Base-by-base conservation (phyloP, 1,284 basidiomycete genomes). In the Lignosus rhinocerotis region DNA sequence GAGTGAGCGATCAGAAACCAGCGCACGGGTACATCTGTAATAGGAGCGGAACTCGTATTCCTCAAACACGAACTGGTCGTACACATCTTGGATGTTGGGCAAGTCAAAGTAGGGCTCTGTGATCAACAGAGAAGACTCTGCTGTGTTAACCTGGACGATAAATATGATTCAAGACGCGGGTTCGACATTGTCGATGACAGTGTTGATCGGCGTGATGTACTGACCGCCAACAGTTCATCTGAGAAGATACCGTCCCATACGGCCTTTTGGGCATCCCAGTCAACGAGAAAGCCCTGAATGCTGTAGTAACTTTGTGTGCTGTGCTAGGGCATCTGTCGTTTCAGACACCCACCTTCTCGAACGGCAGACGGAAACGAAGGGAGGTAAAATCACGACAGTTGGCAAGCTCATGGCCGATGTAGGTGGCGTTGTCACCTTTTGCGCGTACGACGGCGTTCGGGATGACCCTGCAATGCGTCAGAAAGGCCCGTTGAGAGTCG, bases 81-180 rank as follows among this genome's bases (percentile, higher is more conserved):
- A 94, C 41, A 92, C 85, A 43, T 93, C 90, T 75, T 95, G 91
- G 17, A 96, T 85, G 70, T 93, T 94, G 17, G 93, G 92, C 10
- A 96, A 78, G 72, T 96, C 94, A 80, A 96, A 92, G 70, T 94
- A 94, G 3, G 95, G 93, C 74, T 98, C 96, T 2, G 96, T 97
- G 51, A 98, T 83, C 50, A 98, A 77, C 39, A 96, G 76, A 2
- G 88, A 87, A 0, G 87, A 84, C 49, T 86, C 81, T 1, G 83
- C 76, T 0, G 92, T 86, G 66, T 93, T 83, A 57, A 93, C 76
- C 92, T 94, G 25, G n/a, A 39, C 9, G 16, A 36, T 19, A 25
- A 44, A 33, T 12, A 19, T 41, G 46, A 45, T 57, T 14, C 30
- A 19, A 16, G 8, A 43, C 16, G 21, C n/a, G 19, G 25, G 9